Evolutionary conservation across 176 grass and related monocot species (phyloP).

Genomic region (Rhynchospora breviuscula): DNA sequence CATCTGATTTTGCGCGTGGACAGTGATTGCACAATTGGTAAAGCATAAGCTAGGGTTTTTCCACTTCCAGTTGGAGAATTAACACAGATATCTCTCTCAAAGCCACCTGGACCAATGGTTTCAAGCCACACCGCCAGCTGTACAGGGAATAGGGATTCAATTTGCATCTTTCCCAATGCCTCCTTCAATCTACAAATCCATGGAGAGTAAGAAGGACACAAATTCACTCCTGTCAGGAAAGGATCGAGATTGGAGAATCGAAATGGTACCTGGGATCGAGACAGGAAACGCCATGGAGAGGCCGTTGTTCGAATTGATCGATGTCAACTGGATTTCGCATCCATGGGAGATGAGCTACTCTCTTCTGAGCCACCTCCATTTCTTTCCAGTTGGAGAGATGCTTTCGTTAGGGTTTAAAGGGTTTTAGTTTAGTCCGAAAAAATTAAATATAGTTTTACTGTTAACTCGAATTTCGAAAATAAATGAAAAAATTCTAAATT

Average conservation of each 20-base stretch:
- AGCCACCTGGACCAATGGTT: conserved; percentile 73
- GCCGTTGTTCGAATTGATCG: conserved; percentile 18
- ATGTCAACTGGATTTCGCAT: conserved; percentile 38
- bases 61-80: conserved; percentile 95
- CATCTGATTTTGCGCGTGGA: conserved; percentile 51
- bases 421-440: conserved; percentile 14
- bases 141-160: conserved; percentile 68
- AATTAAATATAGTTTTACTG: too few relatives aligned
- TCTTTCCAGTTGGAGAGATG: not conserved
- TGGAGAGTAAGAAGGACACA: not conserved
- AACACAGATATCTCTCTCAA: conserved; percentile 89
- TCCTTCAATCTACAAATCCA: conserved; percentile 43
- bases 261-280: conserved; percentile 35
- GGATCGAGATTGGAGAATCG: not conserved
- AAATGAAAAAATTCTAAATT: too few relatives aligned
- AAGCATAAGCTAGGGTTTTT: conserved; percentile 88
- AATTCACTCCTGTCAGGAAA: not conserved
- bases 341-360: conserved; percentile 37
- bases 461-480: too few relatives aligned
- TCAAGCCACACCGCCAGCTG: conserved; percentile 79
- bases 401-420: conserved; percentile 7
- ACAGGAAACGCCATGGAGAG: conserved; percentile 4
- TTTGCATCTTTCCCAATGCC: conserved; percentile 56
- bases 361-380: conserved; percentile 20
- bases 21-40: conserved; percentile 76